Conservation (phyloP, 116 monocot species). For the Posidonia oceanica region DNA sequence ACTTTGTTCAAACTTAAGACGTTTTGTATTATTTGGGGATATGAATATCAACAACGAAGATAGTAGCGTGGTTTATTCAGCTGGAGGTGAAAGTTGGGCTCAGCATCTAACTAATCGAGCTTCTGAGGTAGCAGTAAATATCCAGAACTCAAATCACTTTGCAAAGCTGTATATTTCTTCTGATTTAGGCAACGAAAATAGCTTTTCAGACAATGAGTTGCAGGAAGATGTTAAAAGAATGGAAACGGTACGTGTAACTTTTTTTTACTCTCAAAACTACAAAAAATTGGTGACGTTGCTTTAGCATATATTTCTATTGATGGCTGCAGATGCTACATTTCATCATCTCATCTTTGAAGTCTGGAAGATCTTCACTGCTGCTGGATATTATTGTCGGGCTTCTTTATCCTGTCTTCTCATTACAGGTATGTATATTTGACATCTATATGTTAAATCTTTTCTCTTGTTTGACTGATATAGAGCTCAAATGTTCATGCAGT, state of each 20-base stretch:
- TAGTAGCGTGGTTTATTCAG: constrained; percentile 24
- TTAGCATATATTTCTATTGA: constrained; percentile 1
- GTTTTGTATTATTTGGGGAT: constrained; percentile 21
- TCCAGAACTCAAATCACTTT: constrained; percentile 55
- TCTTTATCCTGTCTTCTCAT: constrained; percentile 68
- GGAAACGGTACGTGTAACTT: constrained; percentile 62
- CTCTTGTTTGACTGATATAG: no score
- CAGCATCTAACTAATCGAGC: constrained; percentile 36
- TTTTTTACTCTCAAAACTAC: background rate
- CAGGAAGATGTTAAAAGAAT: constrained; percentile 58
- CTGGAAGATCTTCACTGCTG: constrained; percentile 86
- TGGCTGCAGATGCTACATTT: constrained; percentile 80
- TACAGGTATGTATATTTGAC: constrained; percentile 43
- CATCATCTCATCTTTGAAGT: constrained; percentile 70
- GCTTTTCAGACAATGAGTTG: constrained; percentile 20
- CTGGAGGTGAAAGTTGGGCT: constrained; percentile 39
- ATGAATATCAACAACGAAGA: background rate
- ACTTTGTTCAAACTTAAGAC: constrained; percentile 70
- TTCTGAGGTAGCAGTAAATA: constrained; percentile 47
- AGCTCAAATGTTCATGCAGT: no score
- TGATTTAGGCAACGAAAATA: constrained; percentile 37
- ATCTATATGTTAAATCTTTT: background rate
- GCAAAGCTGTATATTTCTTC: constrained; percentile 23
- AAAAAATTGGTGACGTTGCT: background rate
- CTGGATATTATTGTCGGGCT: constrained; percentile 72